phyloP scores from a whole-genome alignment of 768 basidiomycete species.

The Albatrellus ellisii region DNA sequence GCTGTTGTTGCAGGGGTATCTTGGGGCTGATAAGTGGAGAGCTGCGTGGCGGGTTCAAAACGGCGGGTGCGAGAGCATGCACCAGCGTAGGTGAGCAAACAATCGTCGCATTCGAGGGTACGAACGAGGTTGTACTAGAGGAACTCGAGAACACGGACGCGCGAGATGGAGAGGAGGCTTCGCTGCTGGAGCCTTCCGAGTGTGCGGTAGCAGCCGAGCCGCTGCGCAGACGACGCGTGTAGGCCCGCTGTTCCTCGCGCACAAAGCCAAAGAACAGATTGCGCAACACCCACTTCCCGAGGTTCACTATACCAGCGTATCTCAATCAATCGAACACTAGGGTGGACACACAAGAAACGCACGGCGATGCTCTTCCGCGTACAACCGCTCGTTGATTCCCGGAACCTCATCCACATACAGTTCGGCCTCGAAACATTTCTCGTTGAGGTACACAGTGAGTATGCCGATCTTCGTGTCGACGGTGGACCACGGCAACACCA shows the following conservation, averaged over 20 bases:
- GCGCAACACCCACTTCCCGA: conserved; percentile 83
- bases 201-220: conserved; percentile 9
- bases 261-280: conserved; percentile 78
- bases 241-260: conserved; percentile 42
- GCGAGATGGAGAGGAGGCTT: conserved; percentile 13
- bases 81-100: conserved; percentile 53
- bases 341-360: conserved; percentile 23
- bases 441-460: conserved; percentile 76
- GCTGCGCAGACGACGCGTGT: conserved; percentile 12
- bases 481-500: conserved; percentile 71
- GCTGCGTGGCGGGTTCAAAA: conserved; percentile 32
- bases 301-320: conserved; percentile 45
- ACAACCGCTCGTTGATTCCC: conserved; percentile 41
- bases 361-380: conserved; percentile 75
- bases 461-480: conserved; percentile 87
- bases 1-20: conserved; percentile 30
- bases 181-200: conserved; percentile 18
- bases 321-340: conserved; percentile 2
- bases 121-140: background rate
- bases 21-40: conserved; percentile 39
- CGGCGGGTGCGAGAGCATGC: conserved; percentile 43
- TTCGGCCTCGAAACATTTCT: conserved; percentile 88
- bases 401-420: conserved; percentile 90
- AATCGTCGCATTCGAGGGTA: conserved; percentile 29
- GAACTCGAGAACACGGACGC: conserved; percentile 16